A percentile compares a stretch with the other conserved stretches of the same genome.
Evolutionary conservation across 2,329 filamentous ascomycete species (phyloP).

Genomic region (Westerdykella sp.): DNA sequence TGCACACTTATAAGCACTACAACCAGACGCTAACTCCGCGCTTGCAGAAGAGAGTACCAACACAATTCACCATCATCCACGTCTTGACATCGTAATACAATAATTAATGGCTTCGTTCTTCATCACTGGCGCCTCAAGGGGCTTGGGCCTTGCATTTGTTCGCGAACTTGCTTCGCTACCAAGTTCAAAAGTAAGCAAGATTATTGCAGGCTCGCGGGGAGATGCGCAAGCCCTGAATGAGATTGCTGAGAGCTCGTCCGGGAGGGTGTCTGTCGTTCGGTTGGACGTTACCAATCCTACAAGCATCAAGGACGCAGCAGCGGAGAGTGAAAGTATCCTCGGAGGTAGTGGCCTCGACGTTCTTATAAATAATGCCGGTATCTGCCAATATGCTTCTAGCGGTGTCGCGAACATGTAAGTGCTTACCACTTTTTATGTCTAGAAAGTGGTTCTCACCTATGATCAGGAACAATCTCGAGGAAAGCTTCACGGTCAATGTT

Average conservation of each 20-base stretch:
- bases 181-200: slow-evolving; percentile 27
- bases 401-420: slow-evolving; percentile 10
- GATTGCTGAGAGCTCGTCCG: slow-evolving; percentile 26
- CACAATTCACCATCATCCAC: too few relatives aligned
- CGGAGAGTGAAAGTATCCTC: slow-evolving; percentile 27
- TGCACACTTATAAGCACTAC: too few relatives aligned
- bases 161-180: slow-evolving; percentile 24
- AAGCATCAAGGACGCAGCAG: slow-evolving; percentile 25
- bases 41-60: too few relatives aligned
- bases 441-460: too few relatives aligned
- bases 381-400: background rate
- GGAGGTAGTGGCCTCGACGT: slow-evolving; percentile 33
- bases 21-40: too few relatives aligned
- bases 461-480: too few relatives aligned
- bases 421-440: too few relatives aligned
- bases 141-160: slow-evolving; percentile 34
- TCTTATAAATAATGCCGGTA: slow-evolving; percentile 45
- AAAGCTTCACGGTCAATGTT: background rate
- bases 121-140: slow-evolving; percentile 33
- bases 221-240: slow-evolving; percentile 31
- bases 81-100: too few relatives aligned
- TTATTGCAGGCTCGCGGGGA: slow-evolving; percentile 39
- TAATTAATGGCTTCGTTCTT: slow-evolving; percentile 26
- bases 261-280: slow-evolving; percentile 11
- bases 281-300: slow-evolving; percentile 28